Evolutionary conservation across 2,329 filamentous ascomycete species (phyloP).

Genomic region (Arthrobotrys sphaeroides): DNA sequence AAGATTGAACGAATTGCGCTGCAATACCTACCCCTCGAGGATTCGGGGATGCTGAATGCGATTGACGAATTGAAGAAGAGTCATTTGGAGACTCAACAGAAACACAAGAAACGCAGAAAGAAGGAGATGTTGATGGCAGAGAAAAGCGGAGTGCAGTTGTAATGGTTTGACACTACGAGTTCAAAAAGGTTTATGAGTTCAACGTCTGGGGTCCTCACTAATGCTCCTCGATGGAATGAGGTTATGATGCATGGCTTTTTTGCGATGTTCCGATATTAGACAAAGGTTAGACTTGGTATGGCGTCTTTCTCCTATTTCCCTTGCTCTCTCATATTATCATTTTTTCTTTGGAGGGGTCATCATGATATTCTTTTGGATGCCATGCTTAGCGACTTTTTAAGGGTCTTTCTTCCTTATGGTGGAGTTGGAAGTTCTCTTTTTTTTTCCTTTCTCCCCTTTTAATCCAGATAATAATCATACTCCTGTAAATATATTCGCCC

Average conservation of each 20-base stretch:
- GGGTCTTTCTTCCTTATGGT: not conserved
- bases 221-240: constrained; percentile 4
- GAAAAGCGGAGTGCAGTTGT: constrained; percentile 45
- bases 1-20: constrained; percentile 50
- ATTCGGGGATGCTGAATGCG: constrained; percentile 50
- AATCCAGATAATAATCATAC: not conserved
- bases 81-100: constrained; percentile 49
- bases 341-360: constrained; percentile 24
- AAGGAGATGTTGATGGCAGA: constrained; percentile 49
- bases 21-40: constrained; percentile 47
- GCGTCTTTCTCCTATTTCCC: constrained; percentile 7
- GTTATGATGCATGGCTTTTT: constrained; percentile 13
- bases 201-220: not conserved
- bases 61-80: constrained; percentile 50
- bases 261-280: constrained; percentile 4
- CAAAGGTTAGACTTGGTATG: constrained; percentile 19
- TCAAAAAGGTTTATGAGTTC: not conserved
- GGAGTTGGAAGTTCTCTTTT: constrained; percentile 5
- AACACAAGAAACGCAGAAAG: constrained; percentile 51
- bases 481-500: not conserved
- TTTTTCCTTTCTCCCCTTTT: not conserved
- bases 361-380: constrained; percentile 17
- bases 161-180: not conserved
- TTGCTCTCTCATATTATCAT: not conserved
- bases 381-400: constrained; percentile 2